Conservation (phyloP, 306 rosid species). For the Lotus japonicus region DNA sequence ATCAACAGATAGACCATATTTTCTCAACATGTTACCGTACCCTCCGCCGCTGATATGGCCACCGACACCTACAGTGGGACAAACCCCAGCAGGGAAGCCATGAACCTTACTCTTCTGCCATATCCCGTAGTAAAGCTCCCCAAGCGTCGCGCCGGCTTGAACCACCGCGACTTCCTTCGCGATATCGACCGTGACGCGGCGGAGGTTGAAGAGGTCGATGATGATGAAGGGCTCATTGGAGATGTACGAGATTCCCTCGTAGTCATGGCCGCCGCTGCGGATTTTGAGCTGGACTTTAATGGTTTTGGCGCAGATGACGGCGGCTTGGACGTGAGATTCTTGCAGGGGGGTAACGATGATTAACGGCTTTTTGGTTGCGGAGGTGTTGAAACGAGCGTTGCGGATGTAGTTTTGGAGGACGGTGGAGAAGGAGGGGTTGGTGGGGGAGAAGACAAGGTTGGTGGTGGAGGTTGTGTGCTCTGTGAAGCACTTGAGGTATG, state of each 20-base stretch:
- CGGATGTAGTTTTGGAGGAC: slow-evolving; percentile 34
- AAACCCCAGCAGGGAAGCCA: slow-evolving; percentile 40
- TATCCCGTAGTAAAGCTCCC: slow-evolving; percentile 31
- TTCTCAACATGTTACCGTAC: slow-evolving; percentile 31
- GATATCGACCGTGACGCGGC: slow-evolving; percentile 14
- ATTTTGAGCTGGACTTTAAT: slow-evolving; percentile 10
- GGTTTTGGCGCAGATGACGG: slow-evolving; percentile 24
- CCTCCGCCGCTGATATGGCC: slow-evolving; percentile 39
- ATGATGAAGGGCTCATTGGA: slow-evolving; percentile 23
- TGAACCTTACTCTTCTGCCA: slow-evolving; percentile 33
- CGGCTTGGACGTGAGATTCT: slow-evolving; percentile 22
- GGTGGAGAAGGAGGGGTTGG: slow-evolving; percentile 24
- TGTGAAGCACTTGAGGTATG: slow-evolving; percentile 22
- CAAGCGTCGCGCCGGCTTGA: slow-evolving; percentile 32
- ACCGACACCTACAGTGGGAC: slow-evolving; percentile 42
- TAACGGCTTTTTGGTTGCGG: slow-evolving; percentile 22
- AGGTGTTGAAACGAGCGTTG: slow-evolving; percentile 36
- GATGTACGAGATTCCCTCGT: slow-evolving; percentile 31
- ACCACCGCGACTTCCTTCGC: neutral
- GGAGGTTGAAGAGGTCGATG: slow-evolving; percentile 27
- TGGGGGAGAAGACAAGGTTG: neutral
- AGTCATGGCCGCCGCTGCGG: slow-evolving; percentile 42
- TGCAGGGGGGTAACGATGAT: slow-evolving; percentile 21
- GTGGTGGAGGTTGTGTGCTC: slow-evolving; percentile 5
- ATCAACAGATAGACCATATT: slow-evolving; percentile 25